Evolutionary conservation across 2,329 filamentous ascomycete genomes (phyloP), one percentile per base, ranked within the genome.

Genomic region (Sporothrix schenckii): DNA sequence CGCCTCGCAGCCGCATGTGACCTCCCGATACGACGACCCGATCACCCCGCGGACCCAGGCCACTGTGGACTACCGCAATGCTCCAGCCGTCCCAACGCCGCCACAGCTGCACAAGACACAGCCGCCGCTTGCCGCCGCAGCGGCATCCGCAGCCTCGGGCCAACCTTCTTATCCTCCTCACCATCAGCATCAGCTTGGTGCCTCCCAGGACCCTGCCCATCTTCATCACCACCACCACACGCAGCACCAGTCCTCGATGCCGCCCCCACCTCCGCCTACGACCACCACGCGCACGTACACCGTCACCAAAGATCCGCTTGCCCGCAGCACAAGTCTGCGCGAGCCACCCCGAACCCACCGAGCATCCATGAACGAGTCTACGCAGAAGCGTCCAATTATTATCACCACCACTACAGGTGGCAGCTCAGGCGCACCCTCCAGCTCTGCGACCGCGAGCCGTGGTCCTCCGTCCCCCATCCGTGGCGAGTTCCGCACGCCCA

Each of bases 281-380:
- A 80, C 85, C 52, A 84, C 82, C 11, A 83, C 85, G 21, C 72
- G 72, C 65, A 85, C 86, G 13, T 89, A 89, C 75, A 84, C 85
- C 68, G 82, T 87, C 69, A 82, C 82, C 70, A 83, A 85, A 63
- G 87, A 89, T 56, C 80, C 83, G 49, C 75, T 84, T 24, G 76
- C 81, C 52, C 82, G 85, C 72, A 83, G 80, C 71, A 80, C 82
- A 63, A 85, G 80, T 74, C 78, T 82, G 52, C 84, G 84, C 72
- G 85, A 86, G 41, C 77, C 79, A 49, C 81, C 82, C 75, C 83
- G 84, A 34, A 80, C 78, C 68, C 83, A 84, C 77, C 84, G 85
- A 39, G 83, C 84, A 9, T 80, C 83, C 1, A 86, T 85, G 0
- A 73, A 87, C 30, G 87, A 89, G 70, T 79, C 83, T 16, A 76